Percentiles rank a stretch among this genome's conserved stretches.
phyloP scores from a whole-genome alignment of 1,284 basidiomycete genomes.

The Leccinum colubrinum region DNA sequence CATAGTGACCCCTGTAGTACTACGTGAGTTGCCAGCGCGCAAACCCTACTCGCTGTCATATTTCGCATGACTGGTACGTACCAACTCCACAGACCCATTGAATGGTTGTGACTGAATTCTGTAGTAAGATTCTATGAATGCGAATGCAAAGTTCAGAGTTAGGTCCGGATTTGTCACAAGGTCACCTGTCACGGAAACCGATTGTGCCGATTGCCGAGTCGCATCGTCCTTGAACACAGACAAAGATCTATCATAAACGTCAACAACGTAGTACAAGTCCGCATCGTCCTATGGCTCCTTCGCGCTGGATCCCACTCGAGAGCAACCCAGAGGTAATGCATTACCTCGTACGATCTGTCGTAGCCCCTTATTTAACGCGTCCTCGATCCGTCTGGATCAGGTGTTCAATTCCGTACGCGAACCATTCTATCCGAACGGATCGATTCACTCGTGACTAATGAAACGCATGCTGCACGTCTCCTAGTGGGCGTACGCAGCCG shows the following conservation, averaged over 20 bases:
- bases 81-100: background rate
- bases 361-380: conserved; percentile 8
- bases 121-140: background rate
- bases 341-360: background rate
- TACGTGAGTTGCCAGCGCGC: background rate
- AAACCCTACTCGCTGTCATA: background rate
- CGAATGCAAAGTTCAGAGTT: background rate
- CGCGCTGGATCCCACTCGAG: conserved; percentile 73
- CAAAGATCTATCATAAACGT: background rate
- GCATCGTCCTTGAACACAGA: background rate
- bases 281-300: conserved; percentile 19
- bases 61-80: background rate
- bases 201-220: background rate
- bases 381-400: conserved; percentile 29
- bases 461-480: background rate
- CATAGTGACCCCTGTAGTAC: too few relatives aligned
- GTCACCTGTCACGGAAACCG: background rate
- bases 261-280: background rate
- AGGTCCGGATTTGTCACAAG: background rate
- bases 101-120: background rate
- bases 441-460: background rate
- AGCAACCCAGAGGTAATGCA: conserved; percentile 67
- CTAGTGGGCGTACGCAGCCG: conserved; percentile 78
- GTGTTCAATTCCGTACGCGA: conserved; percentile 50
- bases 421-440: background rate